Percentiles rank a stretch among this genome's conserved stretches.
Conservation (phyloP, 768 basidiomycete species). For the Daedalea quercina region DNA sequence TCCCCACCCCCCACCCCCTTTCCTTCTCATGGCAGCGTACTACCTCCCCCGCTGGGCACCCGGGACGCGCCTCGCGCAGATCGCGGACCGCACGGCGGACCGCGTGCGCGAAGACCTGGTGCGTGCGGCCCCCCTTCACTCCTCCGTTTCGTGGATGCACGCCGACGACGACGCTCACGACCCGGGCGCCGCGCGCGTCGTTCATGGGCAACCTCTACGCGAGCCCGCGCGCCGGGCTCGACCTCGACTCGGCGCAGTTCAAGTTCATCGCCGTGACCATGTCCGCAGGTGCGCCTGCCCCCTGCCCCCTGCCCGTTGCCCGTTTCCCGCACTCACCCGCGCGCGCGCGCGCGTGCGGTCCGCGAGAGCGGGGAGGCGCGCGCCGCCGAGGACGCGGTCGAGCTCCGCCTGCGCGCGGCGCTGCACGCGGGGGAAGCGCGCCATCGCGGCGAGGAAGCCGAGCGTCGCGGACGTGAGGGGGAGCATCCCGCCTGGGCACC, state of each 20-base stretch:
- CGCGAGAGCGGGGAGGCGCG: neutral
- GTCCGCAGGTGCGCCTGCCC: constrained; percentile 14
- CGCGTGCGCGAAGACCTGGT: neutral
- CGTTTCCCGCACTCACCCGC: too few relatives aligned
- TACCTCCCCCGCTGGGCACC: neutral
- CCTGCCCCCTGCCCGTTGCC: neutral
- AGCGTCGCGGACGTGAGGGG: too few relatives aligned
- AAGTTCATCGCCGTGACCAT: constrained; percentile 16
- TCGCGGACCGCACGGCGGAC: neutral
- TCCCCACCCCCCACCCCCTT: too few relatives aligned
- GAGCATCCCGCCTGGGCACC: neutral
- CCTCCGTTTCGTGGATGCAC: neutral
- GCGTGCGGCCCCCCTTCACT: neutral
- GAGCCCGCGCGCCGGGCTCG: neutral
- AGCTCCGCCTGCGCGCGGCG: neutral
- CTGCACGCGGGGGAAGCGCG: too few relatives aligned
- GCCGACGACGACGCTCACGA: neutral
- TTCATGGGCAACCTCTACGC: neutral
- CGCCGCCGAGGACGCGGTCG: too few relatives aligned
- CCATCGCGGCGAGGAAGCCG: too few relatives aligned
- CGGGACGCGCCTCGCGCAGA: neutral
- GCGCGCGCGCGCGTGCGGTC: too few relatives aligned
- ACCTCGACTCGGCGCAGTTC: constrained; percentile 7
- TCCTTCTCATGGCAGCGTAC: too few relatives aligned
- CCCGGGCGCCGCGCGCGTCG: neutral